Evolutionary conservation across 2,329 filamentous ascomycete species (phyloP), one percentile per base, ranked within the genome.

Genomic region (Dactylellina haptotyla): DNA sequence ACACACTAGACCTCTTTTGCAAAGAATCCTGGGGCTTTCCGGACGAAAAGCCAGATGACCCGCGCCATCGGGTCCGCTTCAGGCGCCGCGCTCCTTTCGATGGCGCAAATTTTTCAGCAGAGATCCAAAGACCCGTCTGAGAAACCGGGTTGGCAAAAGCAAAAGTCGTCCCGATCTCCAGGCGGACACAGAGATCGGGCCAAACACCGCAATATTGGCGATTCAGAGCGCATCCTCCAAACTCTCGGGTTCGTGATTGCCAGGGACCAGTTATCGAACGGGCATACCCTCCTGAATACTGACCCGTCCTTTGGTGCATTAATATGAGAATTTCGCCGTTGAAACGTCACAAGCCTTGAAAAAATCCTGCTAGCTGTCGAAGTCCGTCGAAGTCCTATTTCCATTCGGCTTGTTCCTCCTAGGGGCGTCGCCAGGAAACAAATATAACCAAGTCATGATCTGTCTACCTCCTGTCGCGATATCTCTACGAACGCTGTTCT

Each of bases 171-270:
- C 25, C 63, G 67, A 65, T 72, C 67, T 30, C 32, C 20, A 59
- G 16, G 32, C 16, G 37, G 45, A 9, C 45, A 37, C 39, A 37
- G 20, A 64, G 67, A 72, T 72, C 67, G 59, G 53, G n/a, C 45
- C 12, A 65, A 65, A 59, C 54, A 43, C 67, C 46, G 67, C 66
- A 25, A 57, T 51, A 46, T 26, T 45, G 12, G 66, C 57, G 66
- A 71, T 71, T 71, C 48, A 14, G 37, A 58, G 51, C 6, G 26
- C 46, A 18, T 28, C 25, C 26, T 45, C 41, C 45, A 16, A 63
- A 41, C 20, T 43, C 32, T 26, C 34, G 32, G 30, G 25, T 48
- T 63, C 45, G 23, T 25, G 59, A 63, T 63, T 45, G 45, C 39
- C 39, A 59, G 56, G 54, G 23, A 58, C 54, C 4, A 12, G 30